Conservation (phyloP, 2,329 filamentous ascomycete genomes). For the Sporothrix sp. region DNA sequence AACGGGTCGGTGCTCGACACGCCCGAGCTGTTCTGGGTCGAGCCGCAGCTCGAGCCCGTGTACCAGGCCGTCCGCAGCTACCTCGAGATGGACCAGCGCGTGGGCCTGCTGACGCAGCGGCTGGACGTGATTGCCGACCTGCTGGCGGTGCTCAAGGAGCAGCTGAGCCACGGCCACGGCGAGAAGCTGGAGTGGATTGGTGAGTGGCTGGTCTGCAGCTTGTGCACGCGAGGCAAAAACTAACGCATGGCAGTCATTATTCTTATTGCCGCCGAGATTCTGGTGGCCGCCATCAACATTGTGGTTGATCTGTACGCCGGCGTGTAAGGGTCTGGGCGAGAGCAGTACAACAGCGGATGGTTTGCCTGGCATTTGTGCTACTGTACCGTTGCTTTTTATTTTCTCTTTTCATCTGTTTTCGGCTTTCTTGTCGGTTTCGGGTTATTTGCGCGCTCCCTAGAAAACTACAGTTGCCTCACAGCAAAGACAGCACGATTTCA, state of each 20-base stretch:
- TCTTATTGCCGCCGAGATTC: constrained; percentile 88
- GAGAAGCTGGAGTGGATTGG: constrained; percentile 86
- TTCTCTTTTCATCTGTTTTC: not conserved
- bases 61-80: constrained; percentile 94
- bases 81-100: constrained; percentile 94
- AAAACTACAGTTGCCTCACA: constrained; percentile 7
- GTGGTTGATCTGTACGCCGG: constrained; percentile 79
- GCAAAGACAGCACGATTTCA: constrained; percentile 8
- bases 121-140: constrained; percentile 90
- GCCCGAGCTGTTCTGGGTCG: constrained; percentile 96
- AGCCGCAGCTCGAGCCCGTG: constrained; percentile 90
- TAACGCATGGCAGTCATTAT: constrained; percentile 60
- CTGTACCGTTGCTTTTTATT: not conserved
- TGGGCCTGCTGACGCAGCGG: constrained; percentile 78
- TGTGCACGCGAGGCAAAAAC: not conserved
- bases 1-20: constrained; percentile 95
- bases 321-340: not conserved
- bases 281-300: constrained; percentile 89
- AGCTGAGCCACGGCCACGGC: constrained; percentile 85
- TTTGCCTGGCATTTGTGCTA: not conserved
- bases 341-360: not conserved
- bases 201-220: constrained; percentile 32
- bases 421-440: not conserved
- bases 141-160: constrained; percentile 86
- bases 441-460: not conserved